Conservation (phyloP, 139 green algal genomes). For the Diplosphaera chodatii region DNA sequence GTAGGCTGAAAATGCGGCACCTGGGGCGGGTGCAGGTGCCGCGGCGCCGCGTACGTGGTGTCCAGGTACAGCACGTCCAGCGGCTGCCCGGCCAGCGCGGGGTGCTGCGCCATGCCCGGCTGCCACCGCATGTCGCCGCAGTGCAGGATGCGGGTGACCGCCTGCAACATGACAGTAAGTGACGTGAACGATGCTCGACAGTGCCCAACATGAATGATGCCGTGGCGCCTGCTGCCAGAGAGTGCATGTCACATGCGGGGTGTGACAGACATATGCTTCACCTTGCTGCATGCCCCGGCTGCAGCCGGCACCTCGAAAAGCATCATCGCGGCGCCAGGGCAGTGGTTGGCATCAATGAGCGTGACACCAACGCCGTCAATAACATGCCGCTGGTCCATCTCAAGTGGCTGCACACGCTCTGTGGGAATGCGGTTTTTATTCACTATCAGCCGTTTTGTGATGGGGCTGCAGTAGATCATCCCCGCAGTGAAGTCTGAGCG, state of each 20-base stretch:
- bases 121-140: constrained; percentile 66
- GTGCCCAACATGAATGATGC: too few species aligned
- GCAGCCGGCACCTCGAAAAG: constrained; percentile 57
- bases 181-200: too few species aligned
- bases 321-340: constrained; percentile 63
- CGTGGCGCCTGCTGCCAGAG: too few species aligned
- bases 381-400: constrained; percentile 15
- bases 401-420: constrained; percentile 25
- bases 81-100: constrained; percentile 21
- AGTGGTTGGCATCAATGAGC: constrained; percentile 73
- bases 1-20: not conserved
- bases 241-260: too few species aligned
- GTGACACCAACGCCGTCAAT: constrained; percentile 51
- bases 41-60: constrained; percentile 66
- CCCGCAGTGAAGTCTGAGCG: constrained; percentile 27
- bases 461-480: constrained; percentile 54
- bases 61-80: constrained; percentile 67
- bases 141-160: constrained; percentile 48
- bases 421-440: constrained; percentile 38
- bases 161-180: too few species aligned
- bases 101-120: constrained; percentile 34
- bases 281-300: too few species aligned
- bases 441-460: constrained; percentile 43
- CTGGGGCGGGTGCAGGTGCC: constrained; percentile 52
- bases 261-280: too few species aligned